Base-by-base conservation (phyloP, 2,329 filamentous ascomycete species). In the Nemania diffusa region DNA sequence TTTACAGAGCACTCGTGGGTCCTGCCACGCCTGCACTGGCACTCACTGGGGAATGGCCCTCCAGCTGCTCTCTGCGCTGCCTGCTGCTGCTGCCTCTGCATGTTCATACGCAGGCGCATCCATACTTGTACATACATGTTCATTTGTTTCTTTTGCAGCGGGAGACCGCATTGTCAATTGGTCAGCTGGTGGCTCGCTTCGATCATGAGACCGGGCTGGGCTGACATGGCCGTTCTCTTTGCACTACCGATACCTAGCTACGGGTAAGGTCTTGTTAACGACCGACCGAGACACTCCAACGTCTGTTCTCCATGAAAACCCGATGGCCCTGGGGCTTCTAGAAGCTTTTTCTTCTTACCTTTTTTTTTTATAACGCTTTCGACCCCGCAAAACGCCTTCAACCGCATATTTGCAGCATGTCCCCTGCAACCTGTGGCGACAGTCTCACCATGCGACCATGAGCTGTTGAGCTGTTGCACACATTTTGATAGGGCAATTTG, bases 1-100 rank as follows among this genome's bases (percentile, higher is more conserved):
- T 68, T 70, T n/a, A n/a, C n/a, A 70, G 69, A 64, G 32, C n/a
- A 65, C 32, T 64, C 67, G 65, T 71, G 67, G 69, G 70, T 62
- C 72, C 64, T 71, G 64, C 50, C 48, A 50, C 46, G 29, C 37
- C 55, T 42, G 48, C 27, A 56, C 63, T 62, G 66, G 32, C 8
- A 34, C 32, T 34, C 8, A 34, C 32, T 34, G 37, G 37, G 37
- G 37, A 17, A 40, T 48, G 24, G 40, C 51, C 27, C 55, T 58
- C 57, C 46, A 52, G 51, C n/a, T n/a, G n/a, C n/a, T n/a, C 61
- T 61, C 42, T 64, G 61, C 26, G 24, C 27, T 57, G 53, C 52
- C 37, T 52, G 53, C 37, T 63, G 40, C 61, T 61, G 63, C 59
- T 57, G 22, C 22, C 15, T 2, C 46, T 53, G 29, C 56, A 53